Evolutionary conservation across 331 rosid genomes (phyloP), one percentile per base, ranked within the genome.

Genomic region (Malus hybrid): DNA sequence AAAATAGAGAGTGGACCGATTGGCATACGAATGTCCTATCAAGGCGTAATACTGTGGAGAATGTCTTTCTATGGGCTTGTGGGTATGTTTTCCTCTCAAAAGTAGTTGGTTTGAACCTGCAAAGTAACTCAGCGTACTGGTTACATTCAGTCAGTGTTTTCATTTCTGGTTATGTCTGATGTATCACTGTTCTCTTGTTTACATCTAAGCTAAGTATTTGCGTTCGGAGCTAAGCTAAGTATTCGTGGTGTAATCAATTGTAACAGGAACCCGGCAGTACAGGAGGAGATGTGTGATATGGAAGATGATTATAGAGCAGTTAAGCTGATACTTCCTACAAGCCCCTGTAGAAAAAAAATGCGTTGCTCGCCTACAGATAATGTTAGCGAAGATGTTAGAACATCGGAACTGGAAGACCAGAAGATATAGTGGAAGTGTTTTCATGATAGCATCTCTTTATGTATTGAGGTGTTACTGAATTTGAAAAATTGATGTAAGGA

Each of bases 1-100:
- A 86, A 83, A 85, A 84, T 83, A 82, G 78, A 34, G 99, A 92
- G 46, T 95, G 99, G 99, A 70, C 80, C 74, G 96, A 92, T 74
- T 92, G 96, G 96, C 90, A 88, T 70, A 66, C 84, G 76, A 75
- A 82, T 87, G 79, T 88, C 39, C 71, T 95, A 74, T 81, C 90
- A 29, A 86, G 84, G 81, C 93, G 99, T 70, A 92, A 88, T 76
- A 83, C 91, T 22, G 75, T 90, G 80, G 99, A 92, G 83, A 95
- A 95, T 85, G 96, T 95, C 78, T 85, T 80, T 81, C 97, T 88
- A 76, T 92, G 99, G 99, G 97, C 88, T 10, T 95, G 99, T 76
- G 99, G 99, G 99, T 95, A 90, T 80, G 99, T 59, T 68, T 70
- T 39, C 69, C 36, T 36, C 29, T 15, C 22, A 79, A 46, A 39